phyloP scores from a whole-genome alignment of 768 basidiomycete genomes.

The Porpolomopsis calyptriformis region DNA sequence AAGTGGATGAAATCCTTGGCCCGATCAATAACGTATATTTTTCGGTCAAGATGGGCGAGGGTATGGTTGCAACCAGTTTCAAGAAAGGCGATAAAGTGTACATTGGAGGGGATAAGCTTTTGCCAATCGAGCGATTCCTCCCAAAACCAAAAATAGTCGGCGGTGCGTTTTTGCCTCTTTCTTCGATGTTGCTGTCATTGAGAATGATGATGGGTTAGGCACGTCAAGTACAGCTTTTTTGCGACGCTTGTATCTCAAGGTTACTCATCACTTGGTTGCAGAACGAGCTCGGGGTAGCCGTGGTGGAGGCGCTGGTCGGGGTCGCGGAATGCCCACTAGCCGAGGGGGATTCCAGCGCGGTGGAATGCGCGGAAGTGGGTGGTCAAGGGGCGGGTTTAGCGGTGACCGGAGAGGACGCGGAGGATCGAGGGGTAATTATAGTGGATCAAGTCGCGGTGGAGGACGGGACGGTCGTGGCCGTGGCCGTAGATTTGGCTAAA shows the following conservation, averaged over 20 bases:
- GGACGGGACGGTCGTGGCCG: no score
- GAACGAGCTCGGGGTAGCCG: constrained; percentile 33
- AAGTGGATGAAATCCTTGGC: constrained; percentile 98
- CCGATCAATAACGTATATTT: constrained; percentile 99
- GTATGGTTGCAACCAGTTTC: constrained; percentile 92
- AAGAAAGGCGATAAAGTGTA: constrained; percentile 98
- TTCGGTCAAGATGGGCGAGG: constrained; percentile 92
- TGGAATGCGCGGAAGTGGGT: constrained; percentile 19
- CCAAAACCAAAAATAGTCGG: constrained; percentile 87
- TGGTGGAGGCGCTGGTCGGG: constrained; percentile 26
- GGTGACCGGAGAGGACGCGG: constrained; percentile 28
- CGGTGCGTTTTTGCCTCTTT: constrained; percentile 28
- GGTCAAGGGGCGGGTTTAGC: constrained; percentile 24
- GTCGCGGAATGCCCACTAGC: constrained; percentile 25
- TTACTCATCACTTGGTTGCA: constrained; percentile 14
- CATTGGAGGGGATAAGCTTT: constrained; percentile 92
- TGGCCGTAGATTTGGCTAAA: no score
- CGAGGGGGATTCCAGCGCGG: constrained; percentile 28
- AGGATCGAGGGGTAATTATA: constrained; percentile 36
- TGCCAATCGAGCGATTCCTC: constrained; percentile 92
- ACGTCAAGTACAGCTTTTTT: constrained; percentile 34
- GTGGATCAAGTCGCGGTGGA: no score
- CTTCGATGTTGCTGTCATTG: constrained; percentile 2
- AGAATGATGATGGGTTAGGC: constrained; percentile 24
- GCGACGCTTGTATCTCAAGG: constrained; percentile 5